phyloP scores from a whole-genome alignment of 2,329 filamentous ascomycete species.

The Coccinonectria pachysandricola region DNA sequence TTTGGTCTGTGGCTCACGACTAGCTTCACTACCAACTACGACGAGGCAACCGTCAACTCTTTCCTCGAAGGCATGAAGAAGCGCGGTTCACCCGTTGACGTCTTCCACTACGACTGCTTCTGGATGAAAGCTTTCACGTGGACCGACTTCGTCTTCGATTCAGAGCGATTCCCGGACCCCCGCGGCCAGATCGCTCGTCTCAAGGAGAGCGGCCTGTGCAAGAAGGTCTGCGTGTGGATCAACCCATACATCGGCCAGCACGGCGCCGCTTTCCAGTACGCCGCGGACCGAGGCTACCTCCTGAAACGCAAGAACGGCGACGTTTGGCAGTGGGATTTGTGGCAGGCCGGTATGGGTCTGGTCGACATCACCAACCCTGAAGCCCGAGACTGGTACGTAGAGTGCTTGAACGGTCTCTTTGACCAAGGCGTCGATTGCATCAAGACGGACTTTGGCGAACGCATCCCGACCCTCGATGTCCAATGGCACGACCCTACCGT shows the following conservation, averaged over 20 bases:
- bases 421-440: slow-evolving; percentile 60
- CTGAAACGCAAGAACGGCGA: slow-evolving; percentile 59
- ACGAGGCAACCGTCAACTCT: slow-evolving; percentile 55
- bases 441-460: slow-evolving; percentile 69
- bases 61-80: slow-evolving; percentile 61
- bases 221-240: slow-evolving; percentile 65
- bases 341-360: slow-evolving; percentile 68
- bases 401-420: slow-evolving; percentile 52
- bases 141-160: slow-evolving; percentile 65
- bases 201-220: slow-evolving; percentile 49
- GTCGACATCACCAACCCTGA: slow-evolving; percentile 66
- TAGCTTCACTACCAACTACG: slow-evolving; percentile 64
- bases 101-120: slow-evolving; percentile 71
- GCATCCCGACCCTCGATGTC: slow-evolving; percentile 56
- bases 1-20: slow-evolving; percentile 70
- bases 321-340: slow-evolving; percentile 67
- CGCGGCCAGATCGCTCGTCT: slow-evolving; percentile 52
- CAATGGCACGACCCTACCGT: slow-evolving; percentile 49
- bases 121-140: slow-evolving; percentile 68
- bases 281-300: slow-evolving; percentile 56
- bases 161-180: slow-evolving; percentile 58
- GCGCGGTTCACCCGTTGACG: slow-evolving; percentile 54
- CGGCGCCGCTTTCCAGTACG: slow-evolving; percentile 54
- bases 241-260: slow-evolving; percentile 66
- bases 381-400: slow-evolving; percentile 54